These are phyloP conservation scores for Ogataea parapolymorpha DNA, from an alignment of 805 yeast genomes.

Conservation along the genomic window DNA sequence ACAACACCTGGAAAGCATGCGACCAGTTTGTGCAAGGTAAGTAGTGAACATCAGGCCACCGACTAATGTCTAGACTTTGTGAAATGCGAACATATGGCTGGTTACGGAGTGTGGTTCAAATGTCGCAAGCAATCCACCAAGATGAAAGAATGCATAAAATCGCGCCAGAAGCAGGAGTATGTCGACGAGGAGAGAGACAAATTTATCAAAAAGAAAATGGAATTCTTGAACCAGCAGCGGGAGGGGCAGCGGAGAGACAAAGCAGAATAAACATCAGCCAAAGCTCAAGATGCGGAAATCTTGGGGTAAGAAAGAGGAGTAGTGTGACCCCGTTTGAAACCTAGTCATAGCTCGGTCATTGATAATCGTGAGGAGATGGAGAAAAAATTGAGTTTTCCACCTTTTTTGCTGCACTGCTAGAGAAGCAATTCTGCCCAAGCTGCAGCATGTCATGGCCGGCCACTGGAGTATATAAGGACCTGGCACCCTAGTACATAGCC, in stretches of 20 bases:
- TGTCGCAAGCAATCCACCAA: constrained; percentile 58
- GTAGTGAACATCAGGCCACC: constrained; percentile 4
- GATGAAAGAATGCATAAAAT: constrained; percentile 61
- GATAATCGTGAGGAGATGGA: constrained; percentile 4
- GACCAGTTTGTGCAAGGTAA: constrained; percentile 62
- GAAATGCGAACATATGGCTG: constrained; percentile 60
- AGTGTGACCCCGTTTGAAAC: not conserved
- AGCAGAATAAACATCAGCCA: constrained; percentile 3
- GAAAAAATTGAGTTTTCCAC: constrained; percentile 7
- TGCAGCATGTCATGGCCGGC: constrained; percentile 1
- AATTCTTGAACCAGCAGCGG: constrained; percentile 31
- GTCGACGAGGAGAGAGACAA: constrained; percentile 69
- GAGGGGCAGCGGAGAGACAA: constrained; percentile 11
- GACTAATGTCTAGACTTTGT: constrained; percentile 42
- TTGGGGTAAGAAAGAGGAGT: constrained; percentile 10
- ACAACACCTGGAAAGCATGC: constrained; percentile 60
- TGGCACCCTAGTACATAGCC: not conserved
- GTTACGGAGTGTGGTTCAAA: constrained; percentile 62
- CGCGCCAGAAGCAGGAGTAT: constrained; percentile 57
- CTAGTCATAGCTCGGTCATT: not conserved
- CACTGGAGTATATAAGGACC: constrained; percentile 3
- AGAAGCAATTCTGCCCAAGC: constrained; percentile 2
- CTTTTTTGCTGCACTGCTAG: constrained; percentile 1
- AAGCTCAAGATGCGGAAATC: constrained; percentile 12
- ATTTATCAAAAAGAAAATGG: constrained; percentile 56